phyloP scores from a whole-genome alignment of 2,329 filamentous ascomycete genomes.

The Penicillium hordei region DNA sequence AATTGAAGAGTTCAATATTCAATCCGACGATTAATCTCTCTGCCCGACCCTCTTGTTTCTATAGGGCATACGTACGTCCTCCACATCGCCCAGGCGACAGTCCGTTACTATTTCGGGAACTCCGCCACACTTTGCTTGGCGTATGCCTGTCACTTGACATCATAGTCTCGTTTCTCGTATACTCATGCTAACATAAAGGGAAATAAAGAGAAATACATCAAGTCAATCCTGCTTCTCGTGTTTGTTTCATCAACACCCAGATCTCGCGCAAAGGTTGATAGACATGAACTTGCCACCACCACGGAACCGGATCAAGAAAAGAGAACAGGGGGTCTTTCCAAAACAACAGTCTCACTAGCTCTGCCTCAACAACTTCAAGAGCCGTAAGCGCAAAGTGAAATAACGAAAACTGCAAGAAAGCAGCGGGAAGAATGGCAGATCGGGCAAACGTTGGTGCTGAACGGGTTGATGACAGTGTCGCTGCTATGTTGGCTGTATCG shows the following conservation, averaged over 20 bases:
- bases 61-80: neutral
- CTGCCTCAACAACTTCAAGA: constrained; percentile 2
- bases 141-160: constrained; percentile 1
- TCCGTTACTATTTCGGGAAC: constrained; percentile 26
- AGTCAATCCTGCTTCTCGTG: constrained; percentile 38
- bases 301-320: constrained; percentile 57
- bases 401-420: constrained; percentile 5
- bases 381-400: neutral
- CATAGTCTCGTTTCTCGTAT: constrained; percentile 13
- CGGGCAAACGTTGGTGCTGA: neutral
- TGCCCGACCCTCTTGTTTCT: neutral
- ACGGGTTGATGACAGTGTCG: constrained; percentile 14
- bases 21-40: neutral
- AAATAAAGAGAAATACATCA: neutral
- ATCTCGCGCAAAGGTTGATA: constrained; percentile 51
- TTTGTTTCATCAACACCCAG: constrained; percentile 43
- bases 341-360: constrained; percentile 39
- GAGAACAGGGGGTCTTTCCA: constrained; percentile 59
- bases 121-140: constrained; percentile 20
- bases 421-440: neutral
- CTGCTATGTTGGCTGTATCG: constrained; percentile 11
- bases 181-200: neutral
- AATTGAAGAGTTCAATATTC: neutral
- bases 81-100: constrained; percentile 26
- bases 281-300: constrained; percentile 58